Percentiles rank a stretch among this genome's conserved stretches.
phyloP scores from a whole-genome alignment of 2,329 filamentous ascomycete genomes.

The Drechslerella coelobrocha region DNA sequence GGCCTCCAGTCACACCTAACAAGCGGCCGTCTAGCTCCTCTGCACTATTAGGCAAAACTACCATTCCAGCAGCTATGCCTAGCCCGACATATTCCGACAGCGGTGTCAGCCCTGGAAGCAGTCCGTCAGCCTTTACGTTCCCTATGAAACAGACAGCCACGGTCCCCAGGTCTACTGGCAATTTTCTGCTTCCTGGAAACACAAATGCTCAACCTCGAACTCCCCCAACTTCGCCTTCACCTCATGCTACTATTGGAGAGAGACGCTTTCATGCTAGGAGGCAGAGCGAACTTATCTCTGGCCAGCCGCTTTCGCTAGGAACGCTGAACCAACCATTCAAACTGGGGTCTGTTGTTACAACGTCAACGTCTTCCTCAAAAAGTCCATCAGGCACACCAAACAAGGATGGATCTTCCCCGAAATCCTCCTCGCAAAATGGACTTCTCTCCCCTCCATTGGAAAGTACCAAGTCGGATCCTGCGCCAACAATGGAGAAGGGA shows the following conservation, averaged over 20 bases:
- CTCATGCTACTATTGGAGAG: constrained; percentile 34
- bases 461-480: constrained; percentile 10
- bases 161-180: constrained; percentile 31
- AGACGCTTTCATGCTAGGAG: constrained; percentile 42
- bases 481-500: constrained; percentile 30
- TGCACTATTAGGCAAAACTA: constrained; percentile 25
- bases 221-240: constrained; percentile 39
- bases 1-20: constrained; percentile 11
- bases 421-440: constrained; percentile 40
- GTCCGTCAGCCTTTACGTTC: constrained; percentile 39
- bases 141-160: constrained; percentile 40
- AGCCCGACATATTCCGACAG: constrained; percentile 47
- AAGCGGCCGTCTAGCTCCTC: constrained; percentile 46
- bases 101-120: constrained; percentile 30
- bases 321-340: constrained; percentile 45
- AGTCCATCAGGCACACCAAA: constrained; percentile 21
- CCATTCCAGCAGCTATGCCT: constrained; percentile 29
- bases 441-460: constrained; percentile 46
- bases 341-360: constrained; percentile 17
- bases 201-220: constrained; percentile 24
- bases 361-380: constrained; percentile 25
- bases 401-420: constrained; percentile 35
- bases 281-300: constrained; percentile 36
- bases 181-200: constrained; percentile 21
- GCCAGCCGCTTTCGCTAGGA: constrained; percentile 39